Evolutionary conservation across 371 early-diverging fungal genomes (phyloP).

Genomic region (Mycotypha africana): DNA sequence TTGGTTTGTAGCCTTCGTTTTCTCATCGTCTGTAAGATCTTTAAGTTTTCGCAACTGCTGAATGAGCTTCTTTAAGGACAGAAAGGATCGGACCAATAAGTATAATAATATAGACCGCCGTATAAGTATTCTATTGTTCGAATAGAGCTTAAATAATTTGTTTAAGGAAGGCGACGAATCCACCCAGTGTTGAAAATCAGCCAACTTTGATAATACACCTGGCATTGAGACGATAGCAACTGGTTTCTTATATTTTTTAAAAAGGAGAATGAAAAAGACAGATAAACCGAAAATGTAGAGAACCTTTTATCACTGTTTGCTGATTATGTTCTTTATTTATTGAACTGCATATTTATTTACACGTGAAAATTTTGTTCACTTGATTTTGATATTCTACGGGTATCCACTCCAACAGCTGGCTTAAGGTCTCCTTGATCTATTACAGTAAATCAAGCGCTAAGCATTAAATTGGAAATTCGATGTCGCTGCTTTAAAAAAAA

Average conservation of each 20-base stretch:
- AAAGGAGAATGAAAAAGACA: too few relatives aligned
- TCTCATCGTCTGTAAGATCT: too few relatives aligned
- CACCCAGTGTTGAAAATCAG: constrained; percentile 15
- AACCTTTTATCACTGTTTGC: too few relatives aligned
- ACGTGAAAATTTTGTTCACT: constrained; percentile 11
- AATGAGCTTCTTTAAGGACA: constrained; percentile 22
- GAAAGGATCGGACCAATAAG: constrained; percentile 36
- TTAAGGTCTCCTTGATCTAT: too few relatives aligned
- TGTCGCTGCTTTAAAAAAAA: too few relatives aligned
- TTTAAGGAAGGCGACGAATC: constrained; percentile 19
- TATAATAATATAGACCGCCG: constrained; percentile 35
- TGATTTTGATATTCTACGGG: constrained; percentile 4
- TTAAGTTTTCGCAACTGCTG: constrained; percentile 13
- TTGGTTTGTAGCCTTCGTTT: too few relatives aligned
- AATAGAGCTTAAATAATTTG: constrained; percentile 23
- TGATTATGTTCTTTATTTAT: too few relatives aligned
- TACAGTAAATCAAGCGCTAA: neutral
- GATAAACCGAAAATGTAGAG: too few relatives aligned
- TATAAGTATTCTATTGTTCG: constrained; percentile 36
- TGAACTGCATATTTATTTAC: too few relatives aligned
- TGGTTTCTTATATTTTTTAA: too few relatives aligned
- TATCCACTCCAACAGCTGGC: constrained; percentile 5
- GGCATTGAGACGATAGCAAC: constrained; percentile 18
- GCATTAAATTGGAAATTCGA: neutral
- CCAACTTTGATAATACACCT: constrained; percentile 29